Evolutionary conservation across 441 rosid genomes (phyloP).

Genomic region (Aquilaria agallochum): DNA sequence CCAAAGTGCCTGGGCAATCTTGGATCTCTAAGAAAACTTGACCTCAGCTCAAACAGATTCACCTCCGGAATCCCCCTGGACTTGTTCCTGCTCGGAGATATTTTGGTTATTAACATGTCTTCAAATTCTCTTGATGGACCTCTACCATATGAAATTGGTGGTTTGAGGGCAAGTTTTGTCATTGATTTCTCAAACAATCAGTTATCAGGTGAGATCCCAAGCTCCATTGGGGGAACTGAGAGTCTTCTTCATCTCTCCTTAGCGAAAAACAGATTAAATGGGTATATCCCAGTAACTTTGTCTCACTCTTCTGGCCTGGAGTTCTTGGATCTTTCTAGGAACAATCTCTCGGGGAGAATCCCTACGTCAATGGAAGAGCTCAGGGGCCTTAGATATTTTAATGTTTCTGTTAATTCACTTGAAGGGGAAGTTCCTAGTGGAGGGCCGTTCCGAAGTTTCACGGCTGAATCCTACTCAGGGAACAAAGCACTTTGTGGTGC

Average conservation of each 20-base stretch:
- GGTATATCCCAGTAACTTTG: slow-evolving; percentile 16
- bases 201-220: slow-evolving; percentile 17
- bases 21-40: not conserved
- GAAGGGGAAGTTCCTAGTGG: slow-evolving; percentile 27
- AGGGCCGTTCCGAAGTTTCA: slow-evolving; percentile 24
- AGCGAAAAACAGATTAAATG: slow-evolving; percentile 7
- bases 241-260: slow-evolving; percentile 8
- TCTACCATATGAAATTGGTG: not conserved
- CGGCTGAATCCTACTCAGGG: slow-evolving; percentile 15
- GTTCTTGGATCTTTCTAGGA: slow-evolving; percentile 19
- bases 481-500: slow-evolving; percentile 24
- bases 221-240: not conserved
- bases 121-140: slow-evolving; percentile 1
- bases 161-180: not conserved
- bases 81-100: not conserved
- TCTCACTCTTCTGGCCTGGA: slow-evolving; percentile 6
- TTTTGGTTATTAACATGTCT: not conserved
- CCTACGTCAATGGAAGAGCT: slow-evolving; percentile 25
- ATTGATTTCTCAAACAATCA: slow-evolving; percentile 18
- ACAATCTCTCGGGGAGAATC: slow-evolving; percentile 22
- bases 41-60: not conserved
- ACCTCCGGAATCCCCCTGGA: not conserved
- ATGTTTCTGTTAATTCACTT: slow-evolving; percentile 27
- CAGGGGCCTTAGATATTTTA: slow-evolving; percentile 6
- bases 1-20: not conserved